phyloP scores from a whole-genome alignment of 257 asterid species.

The Solanum habrochaites region DNA sequence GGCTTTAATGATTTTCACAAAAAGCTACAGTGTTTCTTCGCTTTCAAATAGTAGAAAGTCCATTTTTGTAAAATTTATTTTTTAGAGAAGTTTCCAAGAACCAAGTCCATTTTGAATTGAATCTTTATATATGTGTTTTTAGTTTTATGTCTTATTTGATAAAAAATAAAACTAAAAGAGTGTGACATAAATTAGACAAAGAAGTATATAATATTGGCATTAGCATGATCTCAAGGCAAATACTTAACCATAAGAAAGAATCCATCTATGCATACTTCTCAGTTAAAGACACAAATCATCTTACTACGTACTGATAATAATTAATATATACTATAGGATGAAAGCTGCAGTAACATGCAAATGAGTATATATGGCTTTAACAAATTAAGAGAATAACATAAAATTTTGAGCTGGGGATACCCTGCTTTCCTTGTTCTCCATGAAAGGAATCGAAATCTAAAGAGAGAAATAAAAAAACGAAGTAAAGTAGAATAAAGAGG shows the following conservation, averaged over 20 bases:
- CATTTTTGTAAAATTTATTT: neutral
- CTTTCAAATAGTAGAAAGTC: neutral
- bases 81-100: neutral
- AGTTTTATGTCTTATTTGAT: neutral
- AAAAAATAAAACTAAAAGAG: neutral
- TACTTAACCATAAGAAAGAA: neutral
- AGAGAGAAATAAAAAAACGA: neutral
- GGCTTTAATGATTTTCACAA: neutral
- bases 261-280: neutral
- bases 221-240: neutral
- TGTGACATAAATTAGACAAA: neutral
- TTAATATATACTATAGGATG: neutral
- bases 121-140: too few relatives aligned
- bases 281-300: neutral
- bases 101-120: neutral
- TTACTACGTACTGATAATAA: neutral
- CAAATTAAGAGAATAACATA: neutral
- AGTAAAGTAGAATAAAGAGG: slow-evolving; percentile 12
- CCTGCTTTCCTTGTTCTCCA: slow-evolving; percentile 47
- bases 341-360: slow-evolving; percentile 33
- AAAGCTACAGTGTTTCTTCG: neutral
- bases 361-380: slow-evolving; percentile 10
- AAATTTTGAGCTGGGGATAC: neutral
- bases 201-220: neutral
- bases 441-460: slow-evolving; percentile 46